Base-by-base conservation (phyloP, 2,329 filamentous ascomycete species). In the Didymella pinodella region DNA sequence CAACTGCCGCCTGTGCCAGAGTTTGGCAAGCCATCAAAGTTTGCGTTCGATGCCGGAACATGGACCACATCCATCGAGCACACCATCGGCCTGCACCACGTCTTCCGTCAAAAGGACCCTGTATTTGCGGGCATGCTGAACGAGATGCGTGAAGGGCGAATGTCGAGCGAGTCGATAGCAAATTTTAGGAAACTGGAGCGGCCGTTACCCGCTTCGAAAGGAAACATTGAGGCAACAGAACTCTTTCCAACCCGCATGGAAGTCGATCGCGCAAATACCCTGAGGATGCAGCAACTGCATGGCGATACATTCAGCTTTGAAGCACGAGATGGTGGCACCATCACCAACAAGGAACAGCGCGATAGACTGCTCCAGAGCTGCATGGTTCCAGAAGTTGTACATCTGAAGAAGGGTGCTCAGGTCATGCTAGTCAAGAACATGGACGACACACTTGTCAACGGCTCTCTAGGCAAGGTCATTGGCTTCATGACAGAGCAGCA, bases 391-490 rank as follows among this genome's bases (percentile, higher is more conserved):
- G 89, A 90, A 67, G 73, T 79, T 0, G 86, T 99, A 20, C 87
- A 90, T 32, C 80, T 99, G 29, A 98, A 97, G 77, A 89, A 95
- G 63, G 92, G 93, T 10, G 92, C 95, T 0, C 96, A 99, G 74
- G 96, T 99, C 44, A 99, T 99, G 95, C 82, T 99, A n/a, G 97
- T 99, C 83, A 99, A 99, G 78, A 99, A 99, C 69, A 89, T 98
- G 79, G 95, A 99, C 72, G 92, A 97, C 38, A 89, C 87, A 0
- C 84, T 99, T 0, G 95, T 98, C 66, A 99, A 99, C 72, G 95
- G 95, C 4, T 96, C 94, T 0, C 83, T 99, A 10, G 95, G 95
- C 25, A 93, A 90, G 61, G 90, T 99, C 4, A 84, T 89, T 12
- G 87, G 85, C 6, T 96, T 97, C 77, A 93, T 93, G 89, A 86